A percentile compares a stretch with the other conserved stretches of the same genome.
phyloP scores from a whole-genome alignment of 1,284 basidiomycete species.

The Hymenochaete sp. region DNA sequence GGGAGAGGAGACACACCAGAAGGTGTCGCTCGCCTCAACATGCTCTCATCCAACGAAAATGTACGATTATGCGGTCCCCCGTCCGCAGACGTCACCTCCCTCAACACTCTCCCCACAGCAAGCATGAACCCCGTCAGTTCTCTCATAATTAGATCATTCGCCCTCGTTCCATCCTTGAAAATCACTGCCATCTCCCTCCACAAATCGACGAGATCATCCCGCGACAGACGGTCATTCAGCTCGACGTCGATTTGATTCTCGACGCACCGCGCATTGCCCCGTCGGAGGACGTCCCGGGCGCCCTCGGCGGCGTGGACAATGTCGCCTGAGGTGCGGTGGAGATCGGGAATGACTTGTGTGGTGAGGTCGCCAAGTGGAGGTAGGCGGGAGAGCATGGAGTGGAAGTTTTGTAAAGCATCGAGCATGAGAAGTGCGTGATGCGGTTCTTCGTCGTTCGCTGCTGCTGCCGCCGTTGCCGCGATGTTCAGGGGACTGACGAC shows the following conservation, averaged over 20 bases:
- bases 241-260: conserved; percentile 68
- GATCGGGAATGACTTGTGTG: conserved; percentile 38
- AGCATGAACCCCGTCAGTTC: conserved; percentile 65
- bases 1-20: too few species aligned
- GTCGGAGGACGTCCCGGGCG: conserved; percentile 51
- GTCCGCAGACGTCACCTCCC: conserved; percentile 36
- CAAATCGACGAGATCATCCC: conserved; percentile 40
- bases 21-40: conserved; percentile 24
- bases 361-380: conserved; percentile 36
- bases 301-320: conserved; percentile 56
- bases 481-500: conserved; percentile 13
- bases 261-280: conserved; percentile 46
- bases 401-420: conserved; percentile 62
- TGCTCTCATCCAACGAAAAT: conserved; percentile 37
- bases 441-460: conserved; percentile 22
- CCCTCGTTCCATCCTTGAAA: conserved; percentile 57
- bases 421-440: conserved; percentile 62
- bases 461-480: conserved; percentile 8
- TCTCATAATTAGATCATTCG: conserved; percentile 68
- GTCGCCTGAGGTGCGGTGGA: conserved; percentile 51
- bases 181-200: conserved; percentile 63
- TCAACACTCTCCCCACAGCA: conserved; percentile 58
- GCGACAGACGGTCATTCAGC: conserved; percentile 39
- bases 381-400: conserved; percentile 48
- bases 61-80: conserved; percentile 26